These are phyloP conservation scores for Sporothrix pseudoabietina DNA, from an alignment of 2,329 filamentous ascomycete species.

Conservation along the genomic window DNA sequence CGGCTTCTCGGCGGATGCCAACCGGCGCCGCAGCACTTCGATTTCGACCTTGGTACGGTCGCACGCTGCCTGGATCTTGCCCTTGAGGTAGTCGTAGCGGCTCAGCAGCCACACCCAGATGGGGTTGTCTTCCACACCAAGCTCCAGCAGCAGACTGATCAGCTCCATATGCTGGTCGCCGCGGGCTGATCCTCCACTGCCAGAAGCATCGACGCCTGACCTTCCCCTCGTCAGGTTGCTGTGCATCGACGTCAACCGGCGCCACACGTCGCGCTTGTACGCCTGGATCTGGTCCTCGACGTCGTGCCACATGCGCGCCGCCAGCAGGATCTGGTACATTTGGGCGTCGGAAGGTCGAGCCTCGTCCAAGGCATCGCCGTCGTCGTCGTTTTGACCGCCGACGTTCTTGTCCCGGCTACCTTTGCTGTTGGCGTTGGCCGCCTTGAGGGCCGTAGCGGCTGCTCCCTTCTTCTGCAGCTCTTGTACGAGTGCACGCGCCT, in stretches of 20 bases:
- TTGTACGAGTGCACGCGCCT: conserved; percentile 70
- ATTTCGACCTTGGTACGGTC: conserved; percentile 91
- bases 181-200: conserved; percentile 42
- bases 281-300: conserved; percentile 81
- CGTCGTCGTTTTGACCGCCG: background rate
- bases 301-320: conserved; percentile 92
- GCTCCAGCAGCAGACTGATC: conserved; percentile 83
- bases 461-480: conserved; percentile 40
- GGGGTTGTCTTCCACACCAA: conserved; percentile 93
- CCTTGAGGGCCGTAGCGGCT: background rate
- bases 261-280: conserved; percentile 91
- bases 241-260: conserved; percentile 71
- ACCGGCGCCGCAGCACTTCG: conserved; percentile 80
- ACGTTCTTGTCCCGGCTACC: conserved; percentile 5
- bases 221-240: conserved; percentile 44
- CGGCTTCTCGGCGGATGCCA: conserved; percentile 70
- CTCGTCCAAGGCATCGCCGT: background rate
- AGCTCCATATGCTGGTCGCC: conserved; percentile 90
- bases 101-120: conserved; percentile 96
- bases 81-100: conserved; percentile 84
- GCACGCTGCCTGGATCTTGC: conserved; percentile 75
- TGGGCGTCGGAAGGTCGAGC: conserved; percentile 72
- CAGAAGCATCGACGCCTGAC: background rate
- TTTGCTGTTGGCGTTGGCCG: conserved; percentile 14
- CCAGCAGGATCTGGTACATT: conserved; percentile 82